A percentile compares a stretch with the other conserved stretches of the same genome.
Evolutionary conservation across 2,329 filamentous ascomycete genomes (phyloP).

Genomic region (Claviceps sp.): DNA sequence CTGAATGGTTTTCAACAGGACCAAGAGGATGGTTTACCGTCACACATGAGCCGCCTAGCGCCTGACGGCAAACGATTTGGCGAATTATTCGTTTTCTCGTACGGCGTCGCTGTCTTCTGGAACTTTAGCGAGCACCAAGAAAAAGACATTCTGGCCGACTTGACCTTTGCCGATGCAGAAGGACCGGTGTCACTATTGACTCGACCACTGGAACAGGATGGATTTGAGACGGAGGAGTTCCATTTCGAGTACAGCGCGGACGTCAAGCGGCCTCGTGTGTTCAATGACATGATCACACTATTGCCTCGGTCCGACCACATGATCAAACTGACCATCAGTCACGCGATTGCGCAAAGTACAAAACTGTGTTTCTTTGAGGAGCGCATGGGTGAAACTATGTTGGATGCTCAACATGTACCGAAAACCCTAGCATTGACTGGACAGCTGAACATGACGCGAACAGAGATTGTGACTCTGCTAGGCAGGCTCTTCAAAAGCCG

Average conservation of each 20-base stretch:
- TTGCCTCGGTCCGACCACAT: conserved; percentile 86
- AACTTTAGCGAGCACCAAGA: conserved; percentile 95
- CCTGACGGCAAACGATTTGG: conserved; percentile 68
- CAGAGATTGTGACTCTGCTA: conserved; percentile 84
- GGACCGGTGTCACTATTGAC: conserved; percentile 55
- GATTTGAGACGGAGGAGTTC: conserved; percentile 96
- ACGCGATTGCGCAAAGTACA: conserved; percentile 93
- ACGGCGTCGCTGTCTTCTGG: conserved; percentile 97
- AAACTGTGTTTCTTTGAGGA: conserved; percentile 95
- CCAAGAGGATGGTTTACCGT: conserved; percentile 28
- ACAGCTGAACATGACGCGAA: conserved; percentile 77
- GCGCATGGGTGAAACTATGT: conserved; percentile 88
- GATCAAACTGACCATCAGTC: conserved; percentile 96
- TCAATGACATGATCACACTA: conserved; percentile 98
- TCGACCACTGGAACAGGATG: conserved; percentile 69
- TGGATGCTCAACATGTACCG: conserved; percentile 81
- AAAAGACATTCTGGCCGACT: conserved; percentile 87
- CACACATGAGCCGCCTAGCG: conserved; percentile 45
- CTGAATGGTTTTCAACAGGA: conserved; percentile 18
- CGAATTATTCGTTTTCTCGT: conserved; percentile 95
- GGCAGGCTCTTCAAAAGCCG: conserved; percentile 84
- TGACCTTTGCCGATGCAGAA: conserved; percentile 71
- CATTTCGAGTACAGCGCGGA: conserved; percentile 92
- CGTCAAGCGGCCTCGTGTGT: conserved; percentile 78
- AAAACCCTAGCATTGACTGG: conserved; percentile 81